These are phyloP conservation scores for Patellifolia procumbens DNA, from an alignment of 179 eudicot species.

Conservation along the genomic window DNA sequence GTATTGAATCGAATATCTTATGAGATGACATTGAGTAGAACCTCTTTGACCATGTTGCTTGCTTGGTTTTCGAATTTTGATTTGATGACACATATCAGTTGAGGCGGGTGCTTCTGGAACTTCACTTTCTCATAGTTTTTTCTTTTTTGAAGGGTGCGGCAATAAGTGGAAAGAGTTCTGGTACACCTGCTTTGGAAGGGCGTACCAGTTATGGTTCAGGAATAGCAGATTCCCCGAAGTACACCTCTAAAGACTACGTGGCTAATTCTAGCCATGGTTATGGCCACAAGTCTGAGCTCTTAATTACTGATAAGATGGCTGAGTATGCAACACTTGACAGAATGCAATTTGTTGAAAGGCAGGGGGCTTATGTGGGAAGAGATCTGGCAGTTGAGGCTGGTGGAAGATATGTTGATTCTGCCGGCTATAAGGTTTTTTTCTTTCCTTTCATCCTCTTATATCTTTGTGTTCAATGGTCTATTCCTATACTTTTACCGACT, in stretches of 20 bases:
- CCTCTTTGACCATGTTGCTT: not conserved
- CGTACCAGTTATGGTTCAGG: slow-evolving; percentile 58
- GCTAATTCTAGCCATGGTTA: slow-evolving; percentile 67
- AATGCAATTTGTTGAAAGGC: slow-evolving; percentile 68
- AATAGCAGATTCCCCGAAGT: slow-evolving; percentile 74
- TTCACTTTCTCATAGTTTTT: not conserved
- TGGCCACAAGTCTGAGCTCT: slow-evolving; percentile 65
- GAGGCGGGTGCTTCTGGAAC: not conserved
- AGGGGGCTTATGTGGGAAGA: slow-evolving; percentile 59
- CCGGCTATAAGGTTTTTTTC: slow-evolving; percentile 62
- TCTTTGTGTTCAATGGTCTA: not conserved
- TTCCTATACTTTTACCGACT: not conserved
- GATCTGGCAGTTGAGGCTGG: slow-evolving; percentile 59
- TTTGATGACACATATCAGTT: not conserved
- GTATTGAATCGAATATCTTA: too few relatives aligned
- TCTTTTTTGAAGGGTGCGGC: slow-evolving; percentile 50
- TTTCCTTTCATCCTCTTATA: not conserved
- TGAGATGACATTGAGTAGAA: too few relatives aligned
- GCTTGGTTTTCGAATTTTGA: not conserved
- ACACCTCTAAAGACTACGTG: slow-evolving; percentile 55
- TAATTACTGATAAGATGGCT: slow-evolving; percentile 60
- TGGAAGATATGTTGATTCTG: slow-evolving; percentile 64
- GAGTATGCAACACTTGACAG: slow-evolving; percentile 77
- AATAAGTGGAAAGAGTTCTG: slow-evolving; percentile 58
- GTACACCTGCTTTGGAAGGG: slow-evolving; percentile 59